These are phyloP conservation scores for Xanthoceras sorbifolium DNA, from an alignment of 345 rosid species.

Conservation along the genomic window DNA sequence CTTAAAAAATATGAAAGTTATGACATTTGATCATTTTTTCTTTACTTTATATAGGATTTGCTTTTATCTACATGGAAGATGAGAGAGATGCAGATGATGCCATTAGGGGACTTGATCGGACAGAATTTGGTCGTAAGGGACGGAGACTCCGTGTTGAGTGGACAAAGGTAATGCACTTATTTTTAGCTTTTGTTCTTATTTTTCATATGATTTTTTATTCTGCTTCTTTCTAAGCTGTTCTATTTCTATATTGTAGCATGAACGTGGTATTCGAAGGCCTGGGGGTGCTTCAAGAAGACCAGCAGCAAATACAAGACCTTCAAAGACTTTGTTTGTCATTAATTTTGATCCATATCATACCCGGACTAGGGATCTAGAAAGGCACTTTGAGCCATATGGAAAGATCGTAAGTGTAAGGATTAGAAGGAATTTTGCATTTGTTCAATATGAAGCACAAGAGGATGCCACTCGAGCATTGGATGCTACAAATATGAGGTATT, in stretches of 20 bases:
- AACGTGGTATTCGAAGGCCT: constrained; percentile 67
- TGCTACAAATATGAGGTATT: constrained; percentile 76
- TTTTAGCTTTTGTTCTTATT: not conserved
- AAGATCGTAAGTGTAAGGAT: constrained; percentile 87
- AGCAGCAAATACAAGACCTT: constrained; percentile 64
- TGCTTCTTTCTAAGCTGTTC: not conserved
- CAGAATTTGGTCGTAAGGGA: constrained; percentile 87
- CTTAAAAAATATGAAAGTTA: not conserved
- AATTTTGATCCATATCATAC: constrained; percentile 85
- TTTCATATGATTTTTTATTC: not conserved
- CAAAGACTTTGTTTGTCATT: constrained; percentile 92
- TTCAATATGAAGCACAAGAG: constrained; percentile 84
- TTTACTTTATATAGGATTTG: constrained; percentile 59
- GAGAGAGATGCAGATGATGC: constrained; percentile 99
- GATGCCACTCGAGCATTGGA: constrained; percentile 90
- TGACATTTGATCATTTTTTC: not conserved
- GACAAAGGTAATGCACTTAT: constrained; percentile 66
- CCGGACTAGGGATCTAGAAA: constrained; percentile 88
- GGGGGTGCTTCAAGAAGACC: constrained; percentile 65
- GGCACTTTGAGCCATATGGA: constrained; percentile 93
- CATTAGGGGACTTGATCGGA: constrained; percentile 81
- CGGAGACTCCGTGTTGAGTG: constrained; percentile 97
- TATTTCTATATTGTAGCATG: constrained; percentile 52
- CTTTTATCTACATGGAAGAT: constrained; percentile 93
- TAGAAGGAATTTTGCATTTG: constrained; percentile 94